Percentiles rank a stretch among this genome's conserved stretches.
Conservation (phyloP, 179 eudicot species). For the Heliamphora pulchella region DNA sequence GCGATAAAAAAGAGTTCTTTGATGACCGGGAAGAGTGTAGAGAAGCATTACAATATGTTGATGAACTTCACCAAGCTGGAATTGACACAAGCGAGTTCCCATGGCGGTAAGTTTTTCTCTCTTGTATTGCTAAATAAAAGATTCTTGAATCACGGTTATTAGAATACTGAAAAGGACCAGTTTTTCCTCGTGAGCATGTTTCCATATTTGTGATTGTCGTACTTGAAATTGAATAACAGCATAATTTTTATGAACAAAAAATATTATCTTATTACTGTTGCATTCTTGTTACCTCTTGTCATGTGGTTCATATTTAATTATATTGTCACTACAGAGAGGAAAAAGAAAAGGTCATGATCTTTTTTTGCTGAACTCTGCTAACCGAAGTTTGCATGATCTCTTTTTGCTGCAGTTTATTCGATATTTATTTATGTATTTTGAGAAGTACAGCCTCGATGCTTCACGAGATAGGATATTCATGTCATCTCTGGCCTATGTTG, state of each 20-base stretch:
- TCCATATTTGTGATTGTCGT: not conserved
- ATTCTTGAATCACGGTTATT: not conserved
- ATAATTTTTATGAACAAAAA: not conserved
- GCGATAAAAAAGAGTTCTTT: constrained; percentile 72
- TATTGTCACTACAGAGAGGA: not conserved
- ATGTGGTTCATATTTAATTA: not conserved
- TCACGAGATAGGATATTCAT: not conserved
- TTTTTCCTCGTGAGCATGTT: not conserved
- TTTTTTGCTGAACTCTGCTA: too few relatives aligned
- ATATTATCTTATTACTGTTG: not conserved
- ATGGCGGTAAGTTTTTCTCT: constrained; percentile 59
- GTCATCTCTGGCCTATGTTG: constrained; percentile 10
- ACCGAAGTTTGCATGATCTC: not conserved
- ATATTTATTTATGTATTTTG: not conserved
- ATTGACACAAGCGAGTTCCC: constrained; percentile 99
- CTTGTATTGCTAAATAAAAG: not conserved
- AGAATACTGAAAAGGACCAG: not conserved
- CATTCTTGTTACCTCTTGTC: constrained; percentile 1
- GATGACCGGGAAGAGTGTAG: constrained; percentile 95
- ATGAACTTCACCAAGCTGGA: constrained; percentile 97
- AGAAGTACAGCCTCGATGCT: constrained; percentile 1
- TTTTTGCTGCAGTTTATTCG: not conserved
- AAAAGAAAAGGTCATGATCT: too few relatives aligned
- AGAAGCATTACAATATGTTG: constrained; percentile 93
- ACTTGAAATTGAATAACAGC: not conserved